phyloP scores from a whole-genome alignment of 495 filamentous ascomycete genomes.

The Podospora didyma region DNA sequence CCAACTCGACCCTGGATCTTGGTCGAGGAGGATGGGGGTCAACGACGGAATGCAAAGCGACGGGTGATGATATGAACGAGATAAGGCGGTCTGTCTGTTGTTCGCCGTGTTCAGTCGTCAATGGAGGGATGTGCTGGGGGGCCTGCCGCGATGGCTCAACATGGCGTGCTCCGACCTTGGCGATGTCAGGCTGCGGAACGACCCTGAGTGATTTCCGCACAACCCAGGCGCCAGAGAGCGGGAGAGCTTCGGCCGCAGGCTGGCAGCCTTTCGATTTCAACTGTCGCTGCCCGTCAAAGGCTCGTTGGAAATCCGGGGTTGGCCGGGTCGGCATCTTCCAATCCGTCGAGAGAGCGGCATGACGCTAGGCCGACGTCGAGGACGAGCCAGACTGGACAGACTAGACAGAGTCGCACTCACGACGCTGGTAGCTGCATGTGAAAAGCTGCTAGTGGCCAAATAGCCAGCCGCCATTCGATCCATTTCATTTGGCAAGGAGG shows the following conservation, averaged over 20 bases:
- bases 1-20: neutral
- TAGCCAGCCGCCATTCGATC: too few relatives aligned
- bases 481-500: too few relatives aligned
- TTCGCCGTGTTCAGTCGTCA: neutral
- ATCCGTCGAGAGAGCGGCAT: neutral
- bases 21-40: neutral
- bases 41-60: too few relatives aligned
- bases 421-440: neutral
- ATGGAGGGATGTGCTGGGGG: too few relatives aligned
- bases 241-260: constrained; percentile 1
- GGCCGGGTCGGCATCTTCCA: neutral
- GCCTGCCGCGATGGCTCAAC: neutral
- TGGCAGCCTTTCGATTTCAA: neutral
- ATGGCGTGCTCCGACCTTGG: neutral
- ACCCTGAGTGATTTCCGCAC: neutral
- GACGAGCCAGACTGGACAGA: neutral
- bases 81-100: neutral
- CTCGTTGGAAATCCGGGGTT: constrained; percentile 2
- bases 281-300: neutral
- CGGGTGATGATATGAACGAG: constrained; percentile 2
- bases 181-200: constrained; percentile 6
- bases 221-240: neutral
- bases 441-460: too few relatives aligned
- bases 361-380: neutral
- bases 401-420: neutral